Conservation (phyloP, 352 stramenopile genomes). For the Pythium sp. region DNA sequence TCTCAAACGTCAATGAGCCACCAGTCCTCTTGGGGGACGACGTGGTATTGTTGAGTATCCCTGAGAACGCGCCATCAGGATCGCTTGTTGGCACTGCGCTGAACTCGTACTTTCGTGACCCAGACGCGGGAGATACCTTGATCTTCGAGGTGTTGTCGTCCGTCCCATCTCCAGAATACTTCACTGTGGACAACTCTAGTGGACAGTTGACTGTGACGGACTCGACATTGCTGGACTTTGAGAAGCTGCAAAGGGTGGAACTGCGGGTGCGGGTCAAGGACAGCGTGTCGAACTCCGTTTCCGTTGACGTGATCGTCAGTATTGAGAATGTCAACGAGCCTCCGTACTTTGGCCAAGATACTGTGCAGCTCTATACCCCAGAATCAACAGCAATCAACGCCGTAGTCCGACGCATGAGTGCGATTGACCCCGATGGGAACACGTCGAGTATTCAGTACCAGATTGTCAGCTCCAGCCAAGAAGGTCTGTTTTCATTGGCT, state of each 20-base stretch:
- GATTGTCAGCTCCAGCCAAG: slow-evolving; percentile 1
- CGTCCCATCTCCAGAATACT: not conserved
- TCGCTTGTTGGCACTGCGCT: slow-evolving; percentile 3
- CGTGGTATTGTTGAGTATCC: not conserved
- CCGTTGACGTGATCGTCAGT: slow-evolving; percentile 15
- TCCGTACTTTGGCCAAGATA: slow-evolving; percentile 21
- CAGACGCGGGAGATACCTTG: slow-evolving; percentile 6
- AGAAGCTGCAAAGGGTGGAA: not conserved
- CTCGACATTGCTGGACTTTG: slow-evolving; percentile 10
- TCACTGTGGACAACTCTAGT: slow-evolving; percentile 1
- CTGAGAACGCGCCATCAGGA: slow-evolving; percentile 3
- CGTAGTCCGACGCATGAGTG: not conserved
- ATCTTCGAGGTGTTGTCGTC: slow-evolving; percentile 2
- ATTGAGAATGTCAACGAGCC: slow-evolving; percentile 37
- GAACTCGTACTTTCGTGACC: not conserved
- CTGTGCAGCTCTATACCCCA: slow-evolving; percentile 11
- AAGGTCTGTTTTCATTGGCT: not conserved
- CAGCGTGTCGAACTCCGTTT: slow-evolving; percentile 3
- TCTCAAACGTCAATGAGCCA: slow-evolving; percentile 32
- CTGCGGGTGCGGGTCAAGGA: slow-evolving; percentile 4
- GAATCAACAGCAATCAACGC: slow-evolving; percentile 5
- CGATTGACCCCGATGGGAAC: slow-evolving; percentile 9
- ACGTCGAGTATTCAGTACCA: slow-evolving; percentile 3
- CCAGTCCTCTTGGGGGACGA: slow-evolving; percentile 15
- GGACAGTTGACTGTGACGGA: slow-evolving; percentile 6